Evolutionary conservation across 192 early-diverging fungal species (phyloP).

Genomic region (Piromyces sp.): DNA sequence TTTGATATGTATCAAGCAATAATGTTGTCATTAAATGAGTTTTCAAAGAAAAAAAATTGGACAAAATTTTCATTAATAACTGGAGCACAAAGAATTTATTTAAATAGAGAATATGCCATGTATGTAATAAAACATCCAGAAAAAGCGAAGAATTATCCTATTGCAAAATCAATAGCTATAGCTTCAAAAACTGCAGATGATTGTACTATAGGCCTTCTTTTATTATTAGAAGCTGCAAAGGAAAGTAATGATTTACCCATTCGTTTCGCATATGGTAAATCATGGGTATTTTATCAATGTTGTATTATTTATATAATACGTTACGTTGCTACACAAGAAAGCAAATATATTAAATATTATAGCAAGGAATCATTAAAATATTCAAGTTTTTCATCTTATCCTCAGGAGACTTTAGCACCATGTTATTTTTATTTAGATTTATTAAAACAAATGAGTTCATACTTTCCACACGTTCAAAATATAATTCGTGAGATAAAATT

Average conservation of each 20-base stretch:
- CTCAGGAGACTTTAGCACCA: not conserved
- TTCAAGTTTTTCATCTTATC: not conserved
- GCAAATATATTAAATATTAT: no score
- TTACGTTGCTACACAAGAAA: not conserved
- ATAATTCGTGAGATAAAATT: not conserved
- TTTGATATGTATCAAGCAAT: no score
- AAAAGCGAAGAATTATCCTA: not conserved
- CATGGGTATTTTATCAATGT: not conserved
- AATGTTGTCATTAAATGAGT: no score
- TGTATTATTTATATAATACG: not conserved
- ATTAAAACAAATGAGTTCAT: not conserved
- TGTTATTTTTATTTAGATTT: not conserved
- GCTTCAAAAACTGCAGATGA: not conserved
- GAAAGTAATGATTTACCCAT: no score
- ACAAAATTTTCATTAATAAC: no score
- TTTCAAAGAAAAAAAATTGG: no score
- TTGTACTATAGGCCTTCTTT: not conserved
- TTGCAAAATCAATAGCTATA: not conserved
- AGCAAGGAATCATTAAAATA: not conserved
- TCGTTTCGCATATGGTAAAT: no score
- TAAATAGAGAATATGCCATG: no score
- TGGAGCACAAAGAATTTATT: no score
- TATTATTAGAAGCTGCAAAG: no score
- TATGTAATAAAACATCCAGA: not conserved
- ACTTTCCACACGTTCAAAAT: not conserved